phyloP scores from a whole-genome alignment of 225 moss, liverwort and hornwort species.

The Marchantia polymorpha region DNA sequence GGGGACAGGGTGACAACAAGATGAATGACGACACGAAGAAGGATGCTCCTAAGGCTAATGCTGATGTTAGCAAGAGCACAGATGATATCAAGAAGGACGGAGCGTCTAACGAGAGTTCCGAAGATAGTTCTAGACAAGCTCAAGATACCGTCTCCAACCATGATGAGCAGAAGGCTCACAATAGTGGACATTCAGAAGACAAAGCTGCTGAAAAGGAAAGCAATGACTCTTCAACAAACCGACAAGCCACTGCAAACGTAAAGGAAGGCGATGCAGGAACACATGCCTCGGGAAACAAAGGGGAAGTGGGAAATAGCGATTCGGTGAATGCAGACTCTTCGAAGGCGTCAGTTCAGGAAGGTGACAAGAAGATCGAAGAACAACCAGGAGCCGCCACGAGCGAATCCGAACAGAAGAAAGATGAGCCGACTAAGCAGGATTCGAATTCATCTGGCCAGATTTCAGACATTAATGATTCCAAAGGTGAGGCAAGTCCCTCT shows the following conservation, averaged over 20 bases:
- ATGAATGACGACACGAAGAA: neutral
- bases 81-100: slow-evolving; percentile 27
- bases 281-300: neutral
- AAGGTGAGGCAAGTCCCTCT: slow-evolving; percentile 9
- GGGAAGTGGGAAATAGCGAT: neutral
- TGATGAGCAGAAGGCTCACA: neutral
- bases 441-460: neutral
- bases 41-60: neutral
- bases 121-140: neutral
- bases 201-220: neutral
- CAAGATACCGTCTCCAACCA: neutral
- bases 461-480: neutral
- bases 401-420: neutral
- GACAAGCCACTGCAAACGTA: neutral
- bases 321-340: neutral
- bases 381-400: neutral
- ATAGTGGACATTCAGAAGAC: neutral
- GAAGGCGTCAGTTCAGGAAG: neutral
- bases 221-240: neutral
- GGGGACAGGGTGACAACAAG: neutral
- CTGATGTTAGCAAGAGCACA: neutral
- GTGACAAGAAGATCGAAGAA: slow-evolving; percentile 1
- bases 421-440: neutral
- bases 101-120: neutral
- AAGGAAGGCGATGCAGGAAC: neutral